These are phyloP conservation scores for Trichoderma harzianum DNA, from an alignment of 2,329 filamentous ascomycete genomes.

Conservation along the genomic window DNA sequence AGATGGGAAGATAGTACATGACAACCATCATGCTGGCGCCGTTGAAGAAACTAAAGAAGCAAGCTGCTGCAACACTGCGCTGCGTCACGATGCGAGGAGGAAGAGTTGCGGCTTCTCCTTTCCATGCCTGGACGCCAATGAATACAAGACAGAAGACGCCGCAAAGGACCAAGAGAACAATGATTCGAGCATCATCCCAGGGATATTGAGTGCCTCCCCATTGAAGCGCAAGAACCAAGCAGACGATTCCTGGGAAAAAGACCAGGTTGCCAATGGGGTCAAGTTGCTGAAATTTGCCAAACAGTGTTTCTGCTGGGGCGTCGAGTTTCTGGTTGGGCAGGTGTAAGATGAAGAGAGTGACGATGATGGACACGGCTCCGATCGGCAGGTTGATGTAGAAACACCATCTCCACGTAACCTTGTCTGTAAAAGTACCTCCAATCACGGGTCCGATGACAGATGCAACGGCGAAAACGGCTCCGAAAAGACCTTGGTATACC, in stretches of 20 bases:
- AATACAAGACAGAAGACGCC: slow-evolving; percentile 31
- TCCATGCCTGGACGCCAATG: slow-evolving; percentile 32
- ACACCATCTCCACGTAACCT: slow-evolving; percentile 24
- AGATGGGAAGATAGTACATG: slow-evolving; percentile 47
- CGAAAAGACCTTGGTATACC: slow-evolving; percentile 23
- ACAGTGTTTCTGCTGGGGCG: neutral
- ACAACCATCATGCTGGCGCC: slow-evolving; percentile 1
- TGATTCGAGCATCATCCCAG: slow-evolving; percentile 28
- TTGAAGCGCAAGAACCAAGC: slow-evolving; percentile 35
- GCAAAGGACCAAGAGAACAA: slow-evolving; percentile 37
- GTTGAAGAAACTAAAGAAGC: slow-evolving; percentile 2
- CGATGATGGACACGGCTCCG: neutral
- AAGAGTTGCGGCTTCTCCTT: slow-evolving; percentile 37
- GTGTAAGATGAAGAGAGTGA: neutral
- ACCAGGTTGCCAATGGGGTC: slow-evolving; percentile 22
- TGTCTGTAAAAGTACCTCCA: slow-evolving; percentile 31
- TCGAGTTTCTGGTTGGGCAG: slow-evolving; percentile 28
- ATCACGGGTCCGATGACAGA: slow-evolving; percentile 27
- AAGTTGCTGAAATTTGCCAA: slow-evolving; percentile 29
- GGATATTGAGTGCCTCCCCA: slow-evolving; percentile 38
- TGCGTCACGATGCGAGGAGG: slow-evolving; percentile 38
- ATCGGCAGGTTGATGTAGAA: slow-evolving; percentile 20
- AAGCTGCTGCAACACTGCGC: slow-evolving; percentile 22
- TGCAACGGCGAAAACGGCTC: slow-evolving; percentile 40
- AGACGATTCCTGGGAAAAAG: slow-evolving; percentile 7